Base-by-base conservation (phyloP, 2,329 filamentous ascomycete species). In the Colletotrichum higginsianum region DNA sequence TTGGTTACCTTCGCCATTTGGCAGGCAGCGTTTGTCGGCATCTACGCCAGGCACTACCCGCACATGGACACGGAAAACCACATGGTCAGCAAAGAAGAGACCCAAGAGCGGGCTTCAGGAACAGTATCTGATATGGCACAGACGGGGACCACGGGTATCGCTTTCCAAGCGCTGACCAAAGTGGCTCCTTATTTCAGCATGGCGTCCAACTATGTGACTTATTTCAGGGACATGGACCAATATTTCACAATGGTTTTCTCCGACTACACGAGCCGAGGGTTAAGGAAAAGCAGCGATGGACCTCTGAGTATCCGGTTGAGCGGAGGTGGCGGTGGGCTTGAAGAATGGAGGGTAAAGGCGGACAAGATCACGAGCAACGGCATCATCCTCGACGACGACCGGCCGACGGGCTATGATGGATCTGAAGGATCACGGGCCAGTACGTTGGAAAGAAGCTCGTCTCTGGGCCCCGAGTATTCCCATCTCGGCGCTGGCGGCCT, bases 1-100 rank as follows among this genome's bases (percentile, higher is more conserved):
- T 86, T 93, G 44, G 87, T 91, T 4, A 86, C 89, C 4, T 94
- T 93, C 76, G 88, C 91, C 2, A 85, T 92, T 49, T 94, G 91
- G 84, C 89, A 88, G 13, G 90, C 91, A 0, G 88, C 89, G 0
- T 92, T 93, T 75, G 85, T 89, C 18, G 90, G 90, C 44, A 84
- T 93, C 2, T 94, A 94, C 77, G 89, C 89, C 13, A 84, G 86
- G 55, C 88, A 91, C 76, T 94, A 94, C 67, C 90, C 90, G 0
- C 86, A 88, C 68, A 93, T 94, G 90, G 92, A 94, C 75, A 84
- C 83, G 1, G 81, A 87, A 13, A 81, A 83, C 3, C 87, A 88
- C 76, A 87, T 93, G 82, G 77, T 83, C 7, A 76, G 75, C 53
- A 74, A 82, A 2, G 82, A 85, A 23, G 83, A 80, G 50, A 53